Evolutionary conservation across 129 eudicot genomes (phyloP).

Genomic region (Daucus carota): DNA sequence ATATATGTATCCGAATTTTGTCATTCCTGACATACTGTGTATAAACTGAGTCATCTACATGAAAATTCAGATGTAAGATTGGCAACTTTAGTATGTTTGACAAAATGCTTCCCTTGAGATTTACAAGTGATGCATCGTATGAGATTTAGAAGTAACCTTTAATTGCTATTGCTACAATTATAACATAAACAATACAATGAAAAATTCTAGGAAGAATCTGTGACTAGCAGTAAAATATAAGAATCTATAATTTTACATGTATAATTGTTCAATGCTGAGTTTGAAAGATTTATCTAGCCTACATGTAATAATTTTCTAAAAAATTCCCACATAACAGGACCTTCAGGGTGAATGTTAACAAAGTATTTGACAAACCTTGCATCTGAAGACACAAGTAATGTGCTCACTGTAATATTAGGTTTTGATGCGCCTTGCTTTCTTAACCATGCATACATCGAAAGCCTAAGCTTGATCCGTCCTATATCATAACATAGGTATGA

Average conservation of each 20-base stretch:
- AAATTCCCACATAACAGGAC: constrained; percentile 54
- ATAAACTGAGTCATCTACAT: neutral
- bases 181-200: neutral
- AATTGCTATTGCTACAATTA: neutral
- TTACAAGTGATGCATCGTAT: neutral
- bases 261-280: neutral
- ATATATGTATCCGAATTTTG: neutral
- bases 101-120: neutral
- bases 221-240: neutral
- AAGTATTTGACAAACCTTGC: constrained; percentile 50
- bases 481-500: constrained; percentile 69
- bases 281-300: constrained; percentile 9
- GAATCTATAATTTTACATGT: neutral
- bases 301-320: constrained; percentile 28
- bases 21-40: neutral
- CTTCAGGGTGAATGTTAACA: constrained; percentile 64
- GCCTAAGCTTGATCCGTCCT: constrained; percentile 43
- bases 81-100: neutral
- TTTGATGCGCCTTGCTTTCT: constrained; percentile 55
- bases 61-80: neutral
- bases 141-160: neutral
- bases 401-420: constrained; percentile 48
- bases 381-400: constrained; percentile 64
- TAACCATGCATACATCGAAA: constrained; percentile 65
- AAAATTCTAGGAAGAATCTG: neutral